Base-by-base conservation (phyloP, 257 asterid species). In the Leonotis leonurus region DNA sequence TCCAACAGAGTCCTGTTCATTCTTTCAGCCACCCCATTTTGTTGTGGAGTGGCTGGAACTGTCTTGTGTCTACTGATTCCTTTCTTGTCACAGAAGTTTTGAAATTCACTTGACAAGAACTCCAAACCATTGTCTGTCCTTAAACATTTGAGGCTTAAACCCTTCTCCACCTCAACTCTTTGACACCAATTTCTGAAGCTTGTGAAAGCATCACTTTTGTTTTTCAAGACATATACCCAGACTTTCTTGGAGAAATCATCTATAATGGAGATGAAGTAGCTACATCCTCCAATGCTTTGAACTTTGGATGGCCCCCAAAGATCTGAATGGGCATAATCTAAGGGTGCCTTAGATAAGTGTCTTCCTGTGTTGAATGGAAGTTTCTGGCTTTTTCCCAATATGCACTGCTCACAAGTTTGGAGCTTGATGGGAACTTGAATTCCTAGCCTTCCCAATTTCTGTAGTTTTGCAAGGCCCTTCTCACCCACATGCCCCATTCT, bases 381-480 rank as follows among this genome's bases (percentile, higher is more conserved):
- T 1, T 32, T 32, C 11, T 1, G 6, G 11, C 36, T 6, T 1
- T 32, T 32, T 7, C 10, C 36, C 1, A 32, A 0, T 0, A 32
- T 32, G 8, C 36, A 32, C 0, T 32, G 2, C 3, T 32, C 36
- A 32, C 11, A 32, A 6, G 11, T 1, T 0, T 7, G 2, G 2
- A 32, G 0, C 11, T 7, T 7, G 10, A 6, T 1, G 1, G 36
- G 10, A 2, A 7, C 2, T 3, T 0, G 8, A n/a, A n/a, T n/a
- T 7, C 36, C 8, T 32, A 2, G 8, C 8, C 11, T 0, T 6
- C 11, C 1, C 8, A 1, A 1, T 32, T 32, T 2, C 0, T 32
- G 2, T n/a, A 32, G 8, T 0, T 32, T 0, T 0, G 6, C 1
- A 8, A 32, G 0, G 0, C 36, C 36, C 1, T 0, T 0, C 0